A percentile compares a stretch with the other conserved stretches of the same genome.
phyloP scores from a whole-genome alignment of 2,329 filamentous ascomycete species.

The Calonectria henricotiae region DNA sequence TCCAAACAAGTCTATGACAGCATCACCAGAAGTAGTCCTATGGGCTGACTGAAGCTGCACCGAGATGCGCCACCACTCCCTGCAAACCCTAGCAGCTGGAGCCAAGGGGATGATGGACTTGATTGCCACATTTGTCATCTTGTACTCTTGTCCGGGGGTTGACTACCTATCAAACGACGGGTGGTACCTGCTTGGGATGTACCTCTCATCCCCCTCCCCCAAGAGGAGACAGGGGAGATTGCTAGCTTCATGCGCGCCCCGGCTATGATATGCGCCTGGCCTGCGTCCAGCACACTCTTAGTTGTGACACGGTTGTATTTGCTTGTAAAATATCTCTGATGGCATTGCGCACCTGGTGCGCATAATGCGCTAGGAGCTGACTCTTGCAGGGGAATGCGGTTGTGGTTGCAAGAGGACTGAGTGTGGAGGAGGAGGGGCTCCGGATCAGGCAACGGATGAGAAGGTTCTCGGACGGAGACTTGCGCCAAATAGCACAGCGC shows the following conservation, averaged over 20 bases:
- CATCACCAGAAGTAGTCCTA: not conserved
- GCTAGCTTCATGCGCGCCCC: slow-evolving; percentile 37
- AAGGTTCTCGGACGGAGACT: slow-evolving; percentile 13
- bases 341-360: slow-evolving; percentile 8
- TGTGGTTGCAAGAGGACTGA: not conserved
- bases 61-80: not conserved
- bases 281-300: slow-evolving; percentile 6
- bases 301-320: slow-evolving; percentile 26
- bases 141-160: slow-evolving; percentile 19
- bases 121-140: slow-evolving; percentile 12
- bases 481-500: not conserved
- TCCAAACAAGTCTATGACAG: not conserved
- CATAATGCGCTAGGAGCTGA: slow-evolving; percentile 18
- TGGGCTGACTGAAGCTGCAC: not conserved
- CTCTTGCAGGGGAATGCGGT: slow-evolving; percentile 10
- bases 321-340: not conserved
- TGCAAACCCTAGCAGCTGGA: slow-evolving; percentile 15
- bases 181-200: slow-evolving; percentile 33
- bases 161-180: slow-evolving; percentile 21
- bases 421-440: slow-evolving; percentile 5
- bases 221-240: slow-evolving; percentile 31
- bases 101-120: slow-evolving; percentile 17
- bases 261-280: slow-evolving; percentile 16
- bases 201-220: slow-evolving; percentile 12
- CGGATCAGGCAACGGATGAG: slow-evolving; percentile 13